Base-by-base conservation (phyloP, 2,329 filamentous ascomycete species). In the Colletotrichum salicis region DNA sequence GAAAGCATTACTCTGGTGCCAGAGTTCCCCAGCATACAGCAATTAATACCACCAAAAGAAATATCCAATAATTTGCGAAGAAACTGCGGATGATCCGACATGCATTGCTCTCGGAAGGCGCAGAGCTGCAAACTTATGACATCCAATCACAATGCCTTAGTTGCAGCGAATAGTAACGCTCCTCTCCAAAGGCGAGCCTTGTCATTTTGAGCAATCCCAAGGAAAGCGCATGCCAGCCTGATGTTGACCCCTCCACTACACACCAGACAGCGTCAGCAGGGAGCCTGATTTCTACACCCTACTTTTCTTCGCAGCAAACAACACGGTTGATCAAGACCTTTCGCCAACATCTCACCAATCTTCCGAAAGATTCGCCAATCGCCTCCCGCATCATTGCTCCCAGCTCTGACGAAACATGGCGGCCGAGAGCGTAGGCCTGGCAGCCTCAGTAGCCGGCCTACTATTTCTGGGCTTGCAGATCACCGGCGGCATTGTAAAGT, bases 381-480 rank as follows among this genome's bases (percentile, higher is more conserved):
- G 0, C 37, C 7, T 19, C 2, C 7, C 4, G 6, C 19, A 22
- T 1, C 7, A 48, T 5, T 19, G 41, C 41, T 48, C 19, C 1
- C 4, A 48, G 0, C 1, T 48, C 19, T 5, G 19, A 22, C 0
- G 1, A 11, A 11, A 0, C 0, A 48, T 48, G 62, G 52, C 35
- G 52, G 52, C 35, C 35, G 62, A 64, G 54, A 24, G 62, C 10
- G 1, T 64, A 2, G 24, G 62, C 35, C 13, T 64, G 6, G 62
- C 24, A 5, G 62, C 62, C 54, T 64, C 62, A 10, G 52, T 57
- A 22, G 62, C 33, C 35, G 62, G 62, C 5, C 62, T 64, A 1
- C 8, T 56, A 13, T 64, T 52, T 13, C 6, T 64, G 3, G 62
- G 62, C 6, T 19, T 64, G 12, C 52, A 56, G 31, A 57, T 64